Percentiles rank a stretch among this genome's conserved stretches.
Evolutionary conservation across 2,329 filamentous ascomycete species (phyloP).

Genomic region (Botryotinia convoluta): DNA sequence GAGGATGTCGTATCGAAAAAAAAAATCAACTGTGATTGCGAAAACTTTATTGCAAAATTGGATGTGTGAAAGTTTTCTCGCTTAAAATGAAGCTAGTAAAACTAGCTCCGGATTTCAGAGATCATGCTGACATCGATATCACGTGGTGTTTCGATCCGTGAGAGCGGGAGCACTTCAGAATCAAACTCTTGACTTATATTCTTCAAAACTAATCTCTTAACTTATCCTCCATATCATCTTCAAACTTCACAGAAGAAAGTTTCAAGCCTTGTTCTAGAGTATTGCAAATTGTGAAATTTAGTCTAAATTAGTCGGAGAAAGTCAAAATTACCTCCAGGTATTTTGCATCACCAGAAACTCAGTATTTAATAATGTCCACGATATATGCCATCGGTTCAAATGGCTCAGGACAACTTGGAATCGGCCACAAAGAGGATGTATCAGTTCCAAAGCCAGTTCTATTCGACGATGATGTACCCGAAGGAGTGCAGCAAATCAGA

Average conservation of each 20-base stretch:
- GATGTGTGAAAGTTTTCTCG: constrained; percentile 16
- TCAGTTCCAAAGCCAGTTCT: constrained; percentile 61
- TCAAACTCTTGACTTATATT: constrained; percentile 52
- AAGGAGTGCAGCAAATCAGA: constrained; percentile 38
- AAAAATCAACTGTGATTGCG: neutral
- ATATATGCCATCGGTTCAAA: constrained; percentile 74
- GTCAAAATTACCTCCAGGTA: neutral
- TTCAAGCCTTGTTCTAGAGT: neutral
- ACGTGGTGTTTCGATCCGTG: neutral
- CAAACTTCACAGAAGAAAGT: neutral
- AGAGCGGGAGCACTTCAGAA: neutral
- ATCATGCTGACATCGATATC: neutral
- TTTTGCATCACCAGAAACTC: neutral
- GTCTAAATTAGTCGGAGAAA: neutral
- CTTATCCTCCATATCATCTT: constrained; percentile 46
- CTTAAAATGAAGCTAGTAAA: constrained; percentile 1
- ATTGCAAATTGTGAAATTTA: neutral
- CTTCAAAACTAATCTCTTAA: constrained; percentile 42
- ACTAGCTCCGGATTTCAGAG: neutral
- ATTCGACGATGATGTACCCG: constrained; percentile 47
- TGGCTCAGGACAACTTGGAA: constrained; percentile 70
- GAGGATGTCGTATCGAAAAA: constrained; percentile 34
- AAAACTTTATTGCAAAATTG: constrained; percentile 5
- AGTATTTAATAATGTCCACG: constrained; percentile 44
- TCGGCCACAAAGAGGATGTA: constrained; percentile 69